phyloP scores from a whole-genome alignment of 768 basidiomycete species.

The Lentinula detonsa region DNA sequence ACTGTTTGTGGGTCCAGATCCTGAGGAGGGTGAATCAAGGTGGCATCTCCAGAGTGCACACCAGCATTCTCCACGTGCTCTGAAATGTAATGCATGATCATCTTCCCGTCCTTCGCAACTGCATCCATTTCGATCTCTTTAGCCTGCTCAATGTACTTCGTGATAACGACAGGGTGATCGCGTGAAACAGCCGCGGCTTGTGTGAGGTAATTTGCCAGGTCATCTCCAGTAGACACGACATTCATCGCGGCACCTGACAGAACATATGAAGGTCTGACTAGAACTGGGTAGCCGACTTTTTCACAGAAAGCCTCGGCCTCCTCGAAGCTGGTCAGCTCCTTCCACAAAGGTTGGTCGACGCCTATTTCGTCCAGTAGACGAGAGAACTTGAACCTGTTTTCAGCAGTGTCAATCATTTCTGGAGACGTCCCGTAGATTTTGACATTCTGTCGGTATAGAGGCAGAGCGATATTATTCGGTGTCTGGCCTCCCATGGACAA shows the following conservation, averaged over 20 bases:
- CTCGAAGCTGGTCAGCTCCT: slow-evolving; percentile 87
- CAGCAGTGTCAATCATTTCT: slow-evolving; percentile 99
- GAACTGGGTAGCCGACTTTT: slow-evolving; percentile 90
- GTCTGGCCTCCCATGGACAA: slow-evolving; percentile 98
- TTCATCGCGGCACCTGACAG: slow-evolving; percentile 99
- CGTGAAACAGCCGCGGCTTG: slow-evolving; percentile 96
- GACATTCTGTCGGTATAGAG: slow-evolving; percentile 94
- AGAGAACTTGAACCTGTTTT: slow-evolving; percentile 99
- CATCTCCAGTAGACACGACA: slow-evolving; percentile 90
- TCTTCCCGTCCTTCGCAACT: slow-evolving; percentile 92
- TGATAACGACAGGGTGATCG: slow-evolving; percentile 96
- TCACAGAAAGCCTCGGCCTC: slow-evolving; percentile 88
- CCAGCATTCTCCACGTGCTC: slow-evolving; percentile 99
- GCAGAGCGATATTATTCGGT: slow-evolving; percentile 97
- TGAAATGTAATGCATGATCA: slow-evolving; percentile 99
- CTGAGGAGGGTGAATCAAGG: slow-evolving; percentile 96
- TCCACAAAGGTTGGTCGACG: slow-evolving; percentile 98
- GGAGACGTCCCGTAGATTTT: slow-evolving; percentile 98
- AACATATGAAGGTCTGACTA: slow-evolving; percentile 96
- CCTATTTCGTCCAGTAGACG: slow-evolving; percentile 95
- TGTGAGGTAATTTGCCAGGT: slow-evolving; percentile 85
- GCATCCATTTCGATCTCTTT: slow-evolving; percentile 99
- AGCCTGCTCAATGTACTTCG: slow-evolving; percentile 98
- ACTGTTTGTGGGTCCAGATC: slow-evolving; percentile 97
- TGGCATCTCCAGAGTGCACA: slow-evolving; percentile 98